Evolutionary conservation across 1,139 yeast genomes (phyloP), one percentile per base, ranked within the genome.

Genomic region (Blastobotrys serpentis): DNA sequence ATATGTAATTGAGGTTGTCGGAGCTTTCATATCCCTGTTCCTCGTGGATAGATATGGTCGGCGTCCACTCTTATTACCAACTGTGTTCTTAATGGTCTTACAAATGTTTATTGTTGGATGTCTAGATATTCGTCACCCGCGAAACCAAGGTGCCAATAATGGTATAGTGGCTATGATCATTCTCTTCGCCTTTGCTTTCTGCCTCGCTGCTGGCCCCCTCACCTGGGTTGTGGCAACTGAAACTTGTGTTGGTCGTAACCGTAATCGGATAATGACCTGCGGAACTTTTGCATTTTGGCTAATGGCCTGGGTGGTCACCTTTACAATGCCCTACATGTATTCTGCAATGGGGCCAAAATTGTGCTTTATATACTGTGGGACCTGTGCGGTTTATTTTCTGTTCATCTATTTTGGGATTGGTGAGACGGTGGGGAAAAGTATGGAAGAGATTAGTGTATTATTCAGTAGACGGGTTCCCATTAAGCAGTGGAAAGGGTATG

Each of bases 21-120:
- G 36, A 32, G 22, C 33, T 41, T 18, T 33, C 37, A n/a, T 26
- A 40, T 29, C 32, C 13, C 13, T 29, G 21, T 6, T 44, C 18
- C 16, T 50, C 11, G 45, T 48, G 13, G 52, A 50, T 38, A 40
- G 42, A 2, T 44, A 44, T 23, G 52, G 52, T 2, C 45, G 52
- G 23, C 43, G 47, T n/a, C 52, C 48, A 19, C 38, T 50, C n/a
- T 21, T 50, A 21, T 10, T 40, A 11, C 19, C 36, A 22, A 51
- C 51, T 14, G 52, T 42, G 11, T 26, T 38, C 21, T 17, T 47
- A 10, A 50, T 50, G 52, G 46, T 43, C 5, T 33, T 48, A 3
- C 48, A 42, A 43, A 34, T 48, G 26, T 47, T 43, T 29, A 19
- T 49, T 6, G 14, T 49, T n/a, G 52, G 49, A 2, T 50, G 48